These are phyloP conservation scores for Mentha longifolia DNA, from an alignment of 257 asterid species.

Conservation along the genomic window DNA sequence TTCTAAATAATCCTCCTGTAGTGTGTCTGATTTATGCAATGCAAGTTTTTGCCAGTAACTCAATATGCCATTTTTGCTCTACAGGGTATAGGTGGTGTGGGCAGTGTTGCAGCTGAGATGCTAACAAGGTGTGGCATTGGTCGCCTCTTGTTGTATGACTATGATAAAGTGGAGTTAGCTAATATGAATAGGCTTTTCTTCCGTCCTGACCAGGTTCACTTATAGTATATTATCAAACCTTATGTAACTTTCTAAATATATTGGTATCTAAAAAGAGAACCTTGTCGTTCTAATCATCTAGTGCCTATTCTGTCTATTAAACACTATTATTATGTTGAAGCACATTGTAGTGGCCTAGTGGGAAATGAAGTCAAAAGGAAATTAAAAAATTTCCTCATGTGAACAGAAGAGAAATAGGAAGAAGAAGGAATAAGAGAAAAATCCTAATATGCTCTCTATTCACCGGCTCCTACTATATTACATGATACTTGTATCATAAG, in stretches of 20 bases:
- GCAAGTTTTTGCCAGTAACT: too few species aligned
- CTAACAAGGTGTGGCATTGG: constrained; percentile 99
- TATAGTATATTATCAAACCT: constrained; percentile 20
- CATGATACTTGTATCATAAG: neutral
- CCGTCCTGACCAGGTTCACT: constrained; percentile 93
- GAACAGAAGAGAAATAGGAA: constrained; percentile 27
- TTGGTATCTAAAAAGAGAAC: constrained; percentile 5
- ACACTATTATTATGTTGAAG: constrained; percentile 20
- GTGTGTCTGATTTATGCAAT: constrained; percentile 5
- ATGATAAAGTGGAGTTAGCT: constrained; percentile 99
- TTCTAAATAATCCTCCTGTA: constrained; percentile 12
- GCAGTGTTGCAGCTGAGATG: constrained; percentile 99
- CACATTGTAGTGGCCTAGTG: constrained; percentile 20
- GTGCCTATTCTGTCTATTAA: constrained; percentile 5
- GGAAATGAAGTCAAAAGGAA: constrained; percentile 13
- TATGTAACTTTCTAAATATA: constrained; percentile 7
- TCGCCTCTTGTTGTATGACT: constrained; percentile 92
- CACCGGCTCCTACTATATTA: constrained; percentile 10
- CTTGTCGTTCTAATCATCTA: constrained; percentile 21
- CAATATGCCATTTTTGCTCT: constrained; percentile 19
- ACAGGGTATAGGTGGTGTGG: constrained; percentile 99
- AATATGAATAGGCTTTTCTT: constrained; percentile 98
- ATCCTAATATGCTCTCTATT: neutral
- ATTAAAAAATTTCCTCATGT: neutral
- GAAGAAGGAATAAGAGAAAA: constrained; percentile 22